Evolutionary conservation across 2,329 filamentous ascomycete species (phyloP).

Genomic region (Zymoseptoria pseudotritici): DNA sequence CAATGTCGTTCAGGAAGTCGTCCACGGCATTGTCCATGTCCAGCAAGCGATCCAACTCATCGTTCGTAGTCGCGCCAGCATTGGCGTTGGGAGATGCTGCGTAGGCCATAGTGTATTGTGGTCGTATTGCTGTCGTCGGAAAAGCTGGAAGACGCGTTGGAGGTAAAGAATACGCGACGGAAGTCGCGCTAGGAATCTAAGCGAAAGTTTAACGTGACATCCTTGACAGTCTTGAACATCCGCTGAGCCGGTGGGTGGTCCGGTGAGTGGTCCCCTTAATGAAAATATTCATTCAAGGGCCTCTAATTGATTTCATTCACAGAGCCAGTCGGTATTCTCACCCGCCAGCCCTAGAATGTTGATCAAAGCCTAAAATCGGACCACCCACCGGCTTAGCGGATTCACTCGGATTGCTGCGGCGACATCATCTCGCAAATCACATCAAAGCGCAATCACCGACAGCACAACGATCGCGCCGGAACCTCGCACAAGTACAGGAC

Average conservation of each 20-base stretch:
- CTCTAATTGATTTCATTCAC: no score
- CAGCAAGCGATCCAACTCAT: conserved; percentile 61
- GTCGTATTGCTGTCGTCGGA: background rate
- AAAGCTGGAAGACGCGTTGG: background rate
- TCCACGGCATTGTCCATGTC: conserved; percentile 62
- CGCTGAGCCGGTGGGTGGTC: no score
- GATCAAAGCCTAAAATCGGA: no score
- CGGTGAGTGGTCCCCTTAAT: no score
- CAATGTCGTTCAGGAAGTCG: conserved; percentile 41
- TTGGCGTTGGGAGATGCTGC: conserved; percentile 18
- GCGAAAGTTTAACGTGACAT: conserved; percentile 1
- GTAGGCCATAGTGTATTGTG: conserved; percentile 20
- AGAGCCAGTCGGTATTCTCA: no score
- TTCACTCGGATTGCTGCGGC: background rate
- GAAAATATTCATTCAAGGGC: no score
- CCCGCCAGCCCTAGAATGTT: no score
- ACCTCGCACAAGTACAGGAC: no score
- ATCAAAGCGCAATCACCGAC: background rate
- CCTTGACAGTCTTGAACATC: background rate
- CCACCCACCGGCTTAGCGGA: no score
- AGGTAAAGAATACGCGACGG: conserved; percentile 4
- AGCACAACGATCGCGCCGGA: background rate
- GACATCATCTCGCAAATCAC: background rate
- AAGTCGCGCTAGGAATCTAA: conserved; percentile 1
- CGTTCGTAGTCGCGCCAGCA: conserved; percentile 22